Evolutionary conservation across 305 asterid genomes (phyloP).

Genomic region (Fraxinus sp.): DNA sequence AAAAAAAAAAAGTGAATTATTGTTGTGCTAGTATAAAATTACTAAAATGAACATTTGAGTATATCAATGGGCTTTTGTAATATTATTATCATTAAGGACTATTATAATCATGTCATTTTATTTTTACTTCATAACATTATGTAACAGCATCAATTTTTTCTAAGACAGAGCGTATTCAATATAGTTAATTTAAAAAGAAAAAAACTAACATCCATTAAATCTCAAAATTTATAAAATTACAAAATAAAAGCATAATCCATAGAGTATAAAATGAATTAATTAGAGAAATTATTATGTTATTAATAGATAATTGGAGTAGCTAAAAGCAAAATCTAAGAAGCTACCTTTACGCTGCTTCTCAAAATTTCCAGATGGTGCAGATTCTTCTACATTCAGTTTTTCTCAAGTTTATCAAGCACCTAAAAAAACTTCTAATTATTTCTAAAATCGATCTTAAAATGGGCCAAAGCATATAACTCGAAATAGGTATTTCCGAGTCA

Average conservation of each 20-base stretch:
- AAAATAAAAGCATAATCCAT: neutral
- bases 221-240: neutral
- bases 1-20: neutral
- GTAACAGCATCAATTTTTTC: neutral
- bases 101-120: neutral
- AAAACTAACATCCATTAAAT: neutral
- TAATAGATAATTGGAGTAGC: neutral
- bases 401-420: neutral
- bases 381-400: neutral
- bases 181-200: neutral
- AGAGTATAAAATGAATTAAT: neutral
- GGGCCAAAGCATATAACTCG: neutral
- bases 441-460: neutral
- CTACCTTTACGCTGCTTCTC: neutral
- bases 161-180: neutral
- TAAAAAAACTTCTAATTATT: neutral
- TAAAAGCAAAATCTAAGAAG: neutral
- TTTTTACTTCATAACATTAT: neutral
- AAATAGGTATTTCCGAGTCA: neutral
- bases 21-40: neutral
- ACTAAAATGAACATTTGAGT: neutral
- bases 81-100: neutral
- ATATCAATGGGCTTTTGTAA: neutral
- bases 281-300: neutral
- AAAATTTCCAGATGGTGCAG: neutral